Evolutionary conservation across 2,329 filamentous ascomycete species (phyloP).

Genomic region (Curvularia eragrostidis): DNA sequence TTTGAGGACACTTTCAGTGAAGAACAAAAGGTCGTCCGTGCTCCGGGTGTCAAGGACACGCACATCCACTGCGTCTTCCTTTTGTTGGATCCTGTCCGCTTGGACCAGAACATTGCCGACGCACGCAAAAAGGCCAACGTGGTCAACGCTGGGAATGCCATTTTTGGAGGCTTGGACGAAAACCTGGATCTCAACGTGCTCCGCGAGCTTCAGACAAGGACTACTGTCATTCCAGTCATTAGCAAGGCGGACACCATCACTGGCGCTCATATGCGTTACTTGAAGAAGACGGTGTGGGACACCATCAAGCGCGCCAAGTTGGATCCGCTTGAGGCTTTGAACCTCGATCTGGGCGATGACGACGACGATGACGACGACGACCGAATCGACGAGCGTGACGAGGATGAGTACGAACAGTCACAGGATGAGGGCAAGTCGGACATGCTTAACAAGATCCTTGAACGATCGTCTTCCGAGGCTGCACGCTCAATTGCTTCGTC

Average conservation of each 20-base stretch:
- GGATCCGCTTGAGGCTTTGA: constrained; percentile 86
- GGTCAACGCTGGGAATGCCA: constrained; percentile 53
- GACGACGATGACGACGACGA: constrained; percentile 57
- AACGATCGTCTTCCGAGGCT: constrained; percentile 48
- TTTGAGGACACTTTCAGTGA: constrained; percentile 98
- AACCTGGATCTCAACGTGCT: constrained; percentile 90
- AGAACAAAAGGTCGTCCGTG: constrained; percentile 96
- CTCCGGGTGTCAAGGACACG: constrained; percentile 90
- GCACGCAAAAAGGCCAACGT: constrained; percentile 65
- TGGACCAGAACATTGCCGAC: constrained; percentile 79
- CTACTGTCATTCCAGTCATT: constrained; percentile 92
- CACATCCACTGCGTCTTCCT: constrained; percentile 97
- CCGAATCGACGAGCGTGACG: constrained; percentile 59
- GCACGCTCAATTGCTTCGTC: constrained; percentile 44
- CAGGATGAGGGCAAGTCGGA: constrained; percentile 45
- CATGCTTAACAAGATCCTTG: constrained; percentile 48
- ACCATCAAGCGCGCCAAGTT: constrained; percentile 84
- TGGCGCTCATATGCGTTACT: constrained; percentile 87
- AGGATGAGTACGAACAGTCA: constrained; percentile 53
- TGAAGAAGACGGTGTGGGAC: constrained; percentile 90
- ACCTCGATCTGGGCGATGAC: constrained; percentile 75
- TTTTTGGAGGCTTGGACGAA: constrained; percentile 78
- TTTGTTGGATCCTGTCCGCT: constrained; percentile 82
- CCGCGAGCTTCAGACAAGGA: constrained; percentile 87
- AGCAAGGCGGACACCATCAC: constrained; percentile 97